Evolutionary conservation across 768 basidiomycete species (phyloP), one percentile per base, ranked within the genome.

Genomic region (Mycena haematopus): DNA sequence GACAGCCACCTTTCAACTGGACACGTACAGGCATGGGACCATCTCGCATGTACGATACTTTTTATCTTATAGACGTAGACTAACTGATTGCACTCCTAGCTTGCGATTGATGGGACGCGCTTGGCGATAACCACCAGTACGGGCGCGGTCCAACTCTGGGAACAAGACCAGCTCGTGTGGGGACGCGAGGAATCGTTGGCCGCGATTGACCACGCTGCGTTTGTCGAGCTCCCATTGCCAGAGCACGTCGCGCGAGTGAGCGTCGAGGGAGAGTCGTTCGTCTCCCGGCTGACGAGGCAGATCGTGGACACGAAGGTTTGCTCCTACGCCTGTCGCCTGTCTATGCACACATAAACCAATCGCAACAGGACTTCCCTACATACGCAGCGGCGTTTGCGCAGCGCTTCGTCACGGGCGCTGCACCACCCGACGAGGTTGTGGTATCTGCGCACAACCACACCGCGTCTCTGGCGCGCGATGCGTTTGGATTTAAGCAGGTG

Each of bases 401-500:
- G 55, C 89, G 94, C 24, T 92, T 95, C 73, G 82, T 84, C 2
- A 88, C 87, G 0, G 88, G 89, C 21, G 86, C 85, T 0, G 38
- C 58, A 31, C 58, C 53, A 21, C 56, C 56, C 25, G 89, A 87
- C 67, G 84, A 78, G 80, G 4, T 78, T 77, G 36, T 79, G 75
- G 22, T 71, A 74, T 36, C 11, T 53, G 75, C 22, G 65, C 71
- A 74, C 9, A 72, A 78, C 24, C 72, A 74, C 17, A 64, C 71
- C 33, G 79, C 77, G 24, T 60, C 75, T 0, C 78, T 89, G 0
- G 77, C 80, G 60, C 86, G 92, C 6, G 94, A 96, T 69, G 75
- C 87, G 0, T 96, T 96, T 71, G 95, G 94, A 0, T 93, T 97
- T 76, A 82, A 90, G 38, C 93, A 97, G 71, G 74, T 97, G 29